phyloP scores from a whole-genome alignment of 805 yeast species.

The Ogataea sp. region DNA sequence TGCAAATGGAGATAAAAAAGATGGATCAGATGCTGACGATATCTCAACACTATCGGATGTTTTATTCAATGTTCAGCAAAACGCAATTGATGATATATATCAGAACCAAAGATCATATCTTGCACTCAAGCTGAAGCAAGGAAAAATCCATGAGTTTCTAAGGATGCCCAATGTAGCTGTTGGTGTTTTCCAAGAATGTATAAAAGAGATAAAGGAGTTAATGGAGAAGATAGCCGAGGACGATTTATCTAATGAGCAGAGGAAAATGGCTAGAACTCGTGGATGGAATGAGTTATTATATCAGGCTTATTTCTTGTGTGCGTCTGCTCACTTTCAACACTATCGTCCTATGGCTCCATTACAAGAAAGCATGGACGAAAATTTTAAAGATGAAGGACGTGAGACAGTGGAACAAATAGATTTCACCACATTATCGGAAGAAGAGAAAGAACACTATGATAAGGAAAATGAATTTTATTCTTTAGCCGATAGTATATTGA shows the following conservation, averaged over 20 bases:
- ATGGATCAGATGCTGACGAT: slow-evolving; percentile 11
- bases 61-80: slow-evolving; percentile 52
- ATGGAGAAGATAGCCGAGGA: neutral
- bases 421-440: slow-evolving; percentile 11
- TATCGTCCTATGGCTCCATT: slow-evolving; percentile 27
- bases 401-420: slow-evolving; percentile 18
- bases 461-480: slow-evolving; percentile 47
- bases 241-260: slow-evolving; percentile 4
- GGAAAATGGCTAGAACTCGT: slow-evolving; percentile 21
- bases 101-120: slow-evolving; percentile 41
- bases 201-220: slow-evolving; percentile 22
- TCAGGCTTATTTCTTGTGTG: slow-evolving; percentile 70
- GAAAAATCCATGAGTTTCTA: slow-evolving; percentile 57
- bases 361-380: slow-evolving; percentile 10
- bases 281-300: slow-evolving; percentile 58
- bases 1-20: slow-evolving; percentile 2
- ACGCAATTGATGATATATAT: slow-evolving; percentile 41
- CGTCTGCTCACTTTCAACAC: slow-evolving; percentile 60
- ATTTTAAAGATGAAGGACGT: slow-evolving; percentile 5
- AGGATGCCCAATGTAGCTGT: slow-evolving; percentile 46
- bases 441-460: slow-evolving; percentile 26
- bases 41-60: slow-evolving; percentile 59
- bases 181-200: slow-evolving; percentile 32
- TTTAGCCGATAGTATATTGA: slow-evolving; percentile 55
- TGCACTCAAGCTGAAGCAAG: slow-evolving; percentile 45